Conservation (phyloP, 2,329 filamentous ascomycete species). For the Epichloe baconii region DNA sequence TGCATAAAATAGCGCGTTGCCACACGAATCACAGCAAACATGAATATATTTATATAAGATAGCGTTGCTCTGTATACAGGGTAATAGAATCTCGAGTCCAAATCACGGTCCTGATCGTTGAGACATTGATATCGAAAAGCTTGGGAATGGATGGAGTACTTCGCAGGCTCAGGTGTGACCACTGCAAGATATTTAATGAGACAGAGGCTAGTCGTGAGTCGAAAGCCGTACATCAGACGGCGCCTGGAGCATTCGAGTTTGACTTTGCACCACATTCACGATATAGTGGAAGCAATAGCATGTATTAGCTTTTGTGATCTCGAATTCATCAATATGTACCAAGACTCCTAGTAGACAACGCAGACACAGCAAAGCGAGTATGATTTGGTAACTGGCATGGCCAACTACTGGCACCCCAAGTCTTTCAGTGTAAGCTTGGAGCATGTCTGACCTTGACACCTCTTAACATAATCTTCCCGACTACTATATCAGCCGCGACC, state of each 20-base stretch:
- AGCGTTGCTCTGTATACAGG: background rate
- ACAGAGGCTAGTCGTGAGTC: background rate
- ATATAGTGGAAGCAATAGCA: background rate
- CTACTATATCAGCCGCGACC: conserved; percentile 9
- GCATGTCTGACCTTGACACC: background rate
- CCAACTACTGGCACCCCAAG: background rate
- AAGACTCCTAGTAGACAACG: background rate
- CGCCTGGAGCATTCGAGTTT: background rate
- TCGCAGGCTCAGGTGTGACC: background rate
- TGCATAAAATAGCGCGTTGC: conserved; percentile 1
- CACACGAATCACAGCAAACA: background rate
- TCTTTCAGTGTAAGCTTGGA: background rate
- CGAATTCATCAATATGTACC: background rate
- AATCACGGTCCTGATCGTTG: background rate
- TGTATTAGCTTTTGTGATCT: background rate
- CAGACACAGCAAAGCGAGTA: background rate
- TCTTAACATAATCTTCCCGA: background rate
- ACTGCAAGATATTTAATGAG: background rate
- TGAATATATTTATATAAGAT: background rate
- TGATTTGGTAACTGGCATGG: background rate
- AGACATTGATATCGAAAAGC: background rate
- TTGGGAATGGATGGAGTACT: background rate
- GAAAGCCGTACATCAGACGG: background rate
- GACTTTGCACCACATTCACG: background rate
- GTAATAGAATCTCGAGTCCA: background rate